phyloP scores from a whole-genome alignment of 352 stramenopile species.

The Phytopythium vexans region DNA sequence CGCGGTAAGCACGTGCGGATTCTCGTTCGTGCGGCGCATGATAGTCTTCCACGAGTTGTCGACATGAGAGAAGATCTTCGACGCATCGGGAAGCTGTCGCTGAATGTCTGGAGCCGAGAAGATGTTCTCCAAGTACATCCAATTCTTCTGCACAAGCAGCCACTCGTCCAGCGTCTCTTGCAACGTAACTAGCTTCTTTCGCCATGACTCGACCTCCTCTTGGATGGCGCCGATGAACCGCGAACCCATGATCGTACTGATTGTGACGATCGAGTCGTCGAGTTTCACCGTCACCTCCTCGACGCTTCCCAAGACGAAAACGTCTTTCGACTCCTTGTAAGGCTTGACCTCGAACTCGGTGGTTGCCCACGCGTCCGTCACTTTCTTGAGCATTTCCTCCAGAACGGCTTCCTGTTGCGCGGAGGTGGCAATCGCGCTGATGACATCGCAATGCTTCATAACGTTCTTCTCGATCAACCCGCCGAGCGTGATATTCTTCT shows the following conservation, averaged over 20 bases:
- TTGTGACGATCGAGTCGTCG: slow-evolving; percentile 92
- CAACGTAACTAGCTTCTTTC: slow-evolving; percentile 76
- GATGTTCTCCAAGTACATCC: slow-evolving; percentile 88
- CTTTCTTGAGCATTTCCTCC: slow-evolving; percentile 93
- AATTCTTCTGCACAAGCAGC: slow-evolving; percentile 87
- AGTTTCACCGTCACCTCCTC: slow-evolving; percentile 90
- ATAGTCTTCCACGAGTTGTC: slow-evolving; percentile 91
- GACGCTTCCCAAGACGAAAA: slow-evolving; percentile 91
- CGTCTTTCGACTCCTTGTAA: slow-evolving; percentile 93
- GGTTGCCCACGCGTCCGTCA: slow-evolving; percentile 85
- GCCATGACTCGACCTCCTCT: slow-evolving; percentile 87
- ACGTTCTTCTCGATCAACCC: slow-evolving; percentile 87
- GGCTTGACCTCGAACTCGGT: slow-evolving; percentile 91
- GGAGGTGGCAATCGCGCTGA: slow-evolving; percentile 80
- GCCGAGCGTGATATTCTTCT: slow-evolving; percentile 76
- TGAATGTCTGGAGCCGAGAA: slow-evolving; percentile 91
- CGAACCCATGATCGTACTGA: slow-evolving; percentile 91
- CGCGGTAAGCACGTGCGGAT: slow-evolving; percentile 81
- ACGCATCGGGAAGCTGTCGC: slow-evolving; percentile 84
- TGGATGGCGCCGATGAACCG: slow-evolving; percentile 90
- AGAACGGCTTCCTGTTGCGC: slow-evolving; percentile 90
- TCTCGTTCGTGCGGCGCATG: slow-evolving; percentile 88
- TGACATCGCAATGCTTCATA: slow-evolving; percentile 83
- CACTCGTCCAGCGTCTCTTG: slow-evolving; percentile 89
- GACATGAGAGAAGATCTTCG: slow-evolving; percentile 90